Base-by-base conservation (phyloP, 805 yeast species). In the Candida sakaeoensis region DNA sequence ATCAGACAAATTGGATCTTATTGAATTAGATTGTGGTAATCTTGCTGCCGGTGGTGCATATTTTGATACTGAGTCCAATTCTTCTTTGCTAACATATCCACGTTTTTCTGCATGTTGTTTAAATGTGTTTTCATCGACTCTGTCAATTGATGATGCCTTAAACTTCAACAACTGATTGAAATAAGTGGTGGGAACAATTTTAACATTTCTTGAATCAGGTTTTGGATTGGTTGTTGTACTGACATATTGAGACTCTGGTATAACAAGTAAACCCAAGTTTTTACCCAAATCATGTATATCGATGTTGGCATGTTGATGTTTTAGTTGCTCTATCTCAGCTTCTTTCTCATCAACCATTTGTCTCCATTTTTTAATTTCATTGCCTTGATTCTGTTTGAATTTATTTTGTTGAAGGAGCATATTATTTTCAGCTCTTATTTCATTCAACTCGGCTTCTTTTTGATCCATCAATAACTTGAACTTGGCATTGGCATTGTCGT, bases 151-250 rank as follows among this genome's bases (percentile, higher is more conserved):
- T 50, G 70, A 53, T 1, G 62, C 41, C 36, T 71, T 76, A 16
- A 62, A 69, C 40, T 74, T 70, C 21, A 75, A 54, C 45, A 84
- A 59, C 53, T 76, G 77, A 46, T 75, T 74, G 58, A 80, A 84
- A 54, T 82, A 82, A 2, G 80, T 69, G 5, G 72, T 64, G 5
- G 91, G 89, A 24, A 84, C 54, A 8, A 81, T 79, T 43, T 80
- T 81, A 24, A 82, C 80, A 45, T 76, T 74, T 3, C 65, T 58
- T 9, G 69, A 57, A 47, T 81, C 85, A 3, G 85, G 78, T 4
- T 59, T 60, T 47, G 74, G 68, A 7, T 76, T 72, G 26, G 73
- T 73, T 1, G 84, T 78, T 1, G 89, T 81, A 1, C 85, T 79
- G 44, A 83, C 65, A 48, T 75, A 82, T 2, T 80, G 66, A n/a